Conservation (phyloP, 106 monocot genomes). For the Agapanthus africanus region DNA sequence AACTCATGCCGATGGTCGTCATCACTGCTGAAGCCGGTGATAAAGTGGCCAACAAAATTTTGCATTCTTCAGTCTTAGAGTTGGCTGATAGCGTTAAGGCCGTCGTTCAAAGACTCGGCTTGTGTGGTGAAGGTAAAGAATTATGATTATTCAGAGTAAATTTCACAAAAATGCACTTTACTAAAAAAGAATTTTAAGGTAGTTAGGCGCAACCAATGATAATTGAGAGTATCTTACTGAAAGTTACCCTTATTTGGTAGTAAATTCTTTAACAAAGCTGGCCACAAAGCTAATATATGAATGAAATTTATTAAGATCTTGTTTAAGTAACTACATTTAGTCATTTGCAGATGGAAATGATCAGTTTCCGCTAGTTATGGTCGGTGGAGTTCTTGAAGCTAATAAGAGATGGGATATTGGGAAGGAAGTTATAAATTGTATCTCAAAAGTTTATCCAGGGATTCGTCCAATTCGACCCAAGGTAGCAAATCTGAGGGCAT, state of each 20-base stretch:
- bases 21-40: slow-evolving; percentile 85
- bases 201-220: too few species aligned
- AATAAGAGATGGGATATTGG: slow-evolving; percentile 93
- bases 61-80: slow-evolving; percentile 61
- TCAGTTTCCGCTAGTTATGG: slow-evolving; percentile 88
- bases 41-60: slow-evolving; percentile 84
- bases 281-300: background rate
- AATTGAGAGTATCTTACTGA: too few species aligned
- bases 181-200: too few species aligned
- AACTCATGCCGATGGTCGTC: slow-evolving; percentile 81
- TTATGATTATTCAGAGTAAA: too few species aligned
- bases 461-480: slow-evolving; percentile 70
- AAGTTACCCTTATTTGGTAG: too few species aligned
- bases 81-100: slow-evolving; percentile 84
- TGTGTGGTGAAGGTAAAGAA: slow-evolving; percentile 97
- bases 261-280: too few species aligned
- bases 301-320: too few species aligned
- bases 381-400: slow-evolving; percentile 92
- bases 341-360: slow-evolving; percentile 85
- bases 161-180: too few species aligned
- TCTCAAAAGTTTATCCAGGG: slow-evolving; percentile 64
- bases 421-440: slow-evolving; percentile 64
- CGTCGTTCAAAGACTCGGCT: slow-evolving; percentile 63
- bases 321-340: too few species aligned
- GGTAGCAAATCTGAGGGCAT: slow-evolving; percentile 25